phyloP scores from a whole-genome alignment of 2,329 filamentous ascomycete genomes.

The Talaromyces funiculosus region DNA sequence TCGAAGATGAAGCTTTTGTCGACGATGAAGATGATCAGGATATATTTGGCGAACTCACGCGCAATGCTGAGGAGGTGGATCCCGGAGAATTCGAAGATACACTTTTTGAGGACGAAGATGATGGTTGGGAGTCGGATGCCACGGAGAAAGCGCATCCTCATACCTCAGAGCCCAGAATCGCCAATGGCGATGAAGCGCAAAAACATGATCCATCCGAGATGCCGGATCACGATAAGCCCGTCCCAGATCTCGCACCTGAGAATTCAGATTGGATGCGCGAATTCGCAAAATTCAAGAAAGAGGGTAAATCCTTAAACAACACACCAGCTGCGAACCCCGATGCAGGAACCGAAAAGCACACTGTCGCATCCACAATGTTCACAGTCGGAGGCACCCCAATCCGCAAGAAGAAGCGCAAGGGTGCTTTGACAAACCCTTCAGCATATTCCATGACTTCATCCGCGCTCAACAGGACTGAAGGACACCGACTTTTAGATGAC shows the following conservation, averaged over 20 bases:
- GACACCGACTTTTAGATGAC: constrained; percentile 75
- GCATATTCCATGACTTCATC: constrained; percentile 90
- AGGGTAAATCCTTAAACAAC: constrained; percentile 43
- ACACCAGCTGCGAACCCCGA: constrained; percentile 24
- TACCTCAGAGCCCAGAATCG: constrained; percentile 22
- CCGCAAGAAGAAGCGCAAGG: constrained; percentile 88
- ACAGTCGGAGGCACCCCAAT: constrained; percentile 59
- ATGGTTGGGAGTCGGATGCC: constrained; percentile 91
- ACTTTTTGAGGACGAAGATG: constrained; percentile 58
- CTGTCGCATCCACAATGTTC: constrained; percentile 41
- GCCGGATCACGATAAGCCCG: constrained; percentile 33
- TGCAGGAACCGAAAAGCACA: constrained; percentile 30
- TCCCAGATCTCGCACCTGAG: constrained; percentile 49
- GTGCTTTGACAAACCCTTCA: constrained; percentile 80
- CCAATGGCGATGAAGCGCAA: constrained; percentile 39
- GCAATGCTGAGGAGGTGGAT: constrained; percentile 65
- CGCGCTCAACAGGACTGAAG: constrained; percentile 79
- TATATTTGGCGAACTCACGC: constrained; percentile 68
- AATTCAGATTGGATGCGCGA: constrained; percentile 85
- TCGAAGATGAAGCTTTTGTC: constrained; percentile 94
- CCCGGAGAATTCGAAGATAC: constrained; percentile 70
- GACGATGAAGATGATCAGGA: constrained; percentile 74
- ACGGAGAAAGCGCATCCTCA: constrained; percentile 66
- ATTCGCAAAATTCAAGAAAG: constrained; percentile 91
- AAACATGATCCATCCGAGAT: constrained; percentile 27